Conservation (phyloP, 1,284 basidiomycete genomes). For the Pseudozyma sp. region DNA sequence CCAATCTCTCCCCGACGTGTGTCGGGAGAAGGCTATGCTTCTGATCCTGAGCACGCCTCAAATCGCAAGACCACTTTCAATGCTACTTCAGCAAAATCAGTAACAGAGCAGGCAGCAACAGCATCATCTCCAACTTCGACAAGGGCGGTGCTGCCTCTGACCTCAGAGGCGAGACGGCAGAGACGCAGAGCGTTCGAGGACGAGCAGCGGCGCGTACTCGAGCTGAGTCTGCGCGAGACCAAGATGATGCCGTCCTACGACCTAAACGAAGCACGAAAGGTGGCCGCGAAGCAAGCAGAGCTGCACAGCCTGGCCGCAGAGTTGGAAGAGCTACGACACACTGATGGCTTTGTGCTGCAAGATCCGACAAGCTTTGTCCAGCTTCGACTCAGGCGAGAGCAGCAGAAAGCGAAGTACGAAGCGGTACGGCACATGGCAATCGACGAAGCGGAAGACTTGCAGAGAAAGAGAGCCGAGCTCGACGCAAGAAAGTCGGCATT, state of each 20-base stretch:
- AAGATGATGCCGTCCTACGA: conserved; percentile 55
- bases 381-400: conserved; percentile 30
- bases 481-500: conserved; percentile 16
- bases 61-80: conserved; percentile 3
- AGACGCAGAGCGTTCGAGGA: conserved; percentile 40
- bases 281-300: conserved; percentile 28
- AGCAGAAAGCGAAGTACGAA: conserved; percentile 20
- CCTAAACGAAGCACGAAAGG: conserved; percentile 22
- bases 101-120: not conserved
- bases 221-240: conserved; percentile 50
- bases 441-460: conserved; percentile 21
- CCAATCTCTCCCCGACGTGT: conserved; percentile 17
- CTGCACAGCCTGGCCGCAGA: conserved; percentile 9
- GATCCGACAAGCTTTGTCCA: conserved; percentile 23
- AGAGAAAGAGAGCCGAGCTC: conserved; percentile 13
- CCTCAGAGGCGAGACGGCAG: conserved; percentile 19
- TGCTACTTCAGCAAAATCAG: not conserved
- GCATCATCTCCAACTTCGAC: not conserved
- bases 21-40: conserved; percentile 37
- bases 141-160: not conserved
- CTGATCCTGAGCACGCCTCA: conserved; percentile 37
- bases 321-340: conserved; percentile 10
- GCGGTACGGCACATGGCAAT: conserved; percentile 16
- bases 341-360: conserved; percentile 7
- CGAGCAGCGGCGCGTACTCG: conserved; percentile 35